Percentiles rank a stretch among this genome's conserved stretches.
Conservation (phyloP, 306 rosid species). For the Trichosanthes truncata region DNA sequence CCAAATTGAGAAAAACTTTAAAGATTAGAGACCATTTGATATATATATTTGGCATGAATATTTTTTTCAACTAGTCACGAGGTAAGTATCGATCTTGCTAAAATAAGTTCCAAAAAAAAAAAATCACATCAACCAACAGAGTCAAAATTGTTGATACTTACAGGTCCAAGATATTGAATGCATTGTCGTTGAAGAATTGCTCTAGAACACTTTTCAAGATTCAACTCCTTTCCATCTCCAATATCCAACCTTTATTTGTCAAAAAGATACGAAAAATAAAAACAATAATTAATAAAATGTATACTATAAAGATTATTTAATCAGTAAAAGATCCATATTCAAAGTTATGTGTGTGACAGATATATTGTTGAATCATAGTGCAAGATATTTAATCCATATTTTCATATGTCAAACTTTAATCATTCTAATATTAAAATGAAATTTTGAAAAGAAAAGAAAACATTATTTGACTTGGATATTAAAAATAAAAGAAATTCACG, state of each 20-base stretch:
- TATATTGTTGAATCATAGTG: neutral
- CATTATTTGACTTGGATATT: neutral
- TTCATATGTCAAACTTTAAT: neutral
- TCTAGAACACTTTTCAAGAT: constrained; percentile 50
- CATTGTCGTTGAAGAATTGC: constrained; percentile 46
- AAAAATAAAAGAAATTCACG: neutral
- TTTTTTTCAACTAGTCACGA: too few relatives aligned
- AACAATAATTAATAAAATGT: neutral
- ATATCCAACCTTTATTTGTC: constrained; percentile 65
- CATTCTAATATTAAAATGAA: neutral
- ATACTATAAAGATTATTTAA: neutral
- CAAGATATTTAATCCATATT: neutral
- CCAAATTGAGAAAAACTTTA: too few relatives aligned
- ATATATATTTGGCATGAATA: too few relatives aligned
- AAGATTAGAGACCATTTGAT: too few relatives aligned
- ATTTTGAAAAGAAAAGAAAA: neutral
- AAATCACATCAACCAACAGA: neutral
- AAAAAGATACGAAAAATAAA: constrained; percentile 6
- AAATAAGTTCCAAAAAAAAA: too few relatives aligned
- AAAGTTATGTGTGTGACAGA: neutral
- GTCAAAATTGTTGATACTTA: constrained; percentile 18
- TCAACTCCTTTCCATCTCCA: constrained; percentile 79
- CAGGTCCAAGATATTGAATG: constrained; percentile 75
- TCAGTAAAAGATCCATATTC: neutral
- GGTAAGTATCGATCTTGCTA: too few relatives aligned